Percentiles rank a stretch among this genome's conserved stretches.
These are phyloP conservation scores for Dactylellina drechsleri DNA, from an alignment of 2,329 filamentous ascomycete genomes.

Conservation along the genomic window DNA sequence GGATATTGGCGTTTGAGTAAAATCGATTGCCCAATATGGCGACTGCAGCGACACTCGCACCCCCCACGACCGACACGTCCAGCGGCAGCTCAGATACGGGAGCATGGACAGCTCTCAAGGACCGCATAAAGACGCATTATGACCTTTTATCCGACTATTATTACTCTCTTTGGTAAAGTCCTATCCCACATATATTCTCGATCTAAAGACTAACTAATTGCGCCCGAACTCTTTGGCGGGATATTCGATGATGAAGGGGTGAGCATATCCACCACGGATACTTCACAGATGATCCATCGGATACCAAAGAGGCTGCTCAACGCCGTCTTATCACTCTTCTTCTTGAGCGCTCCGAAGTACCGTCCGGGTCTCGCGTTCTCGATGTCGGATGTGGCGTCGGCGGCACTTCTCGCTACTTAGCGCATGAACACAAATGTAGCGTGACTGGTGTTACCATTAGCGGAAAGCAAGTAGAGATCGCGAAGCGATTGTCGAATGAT, in stretches of 20 bases:
- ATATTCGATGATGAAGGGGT: slow-evolving; percentile 64
- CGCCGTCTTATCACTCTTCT: slow-evolving; percentile 69
- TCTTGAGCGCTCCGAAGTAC: slow-evolving; percentile 64
- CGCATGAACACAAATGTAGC: slow-evolving; percentile 65
- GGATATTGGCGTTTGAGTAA: neutral
- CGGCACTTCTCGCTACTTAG: slow-evolving; percentile 70
- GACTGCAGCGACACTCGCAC: slow-evolving; percentile 18
- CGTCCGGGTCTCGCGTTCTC: slow-evolving; percentile 64
- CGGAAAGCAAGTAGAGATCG: slow-evolving; percentile 70
- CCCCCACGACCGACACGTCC: slow-evolving; percentile 2
- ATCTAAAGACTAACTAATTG: too few relatives aligned
- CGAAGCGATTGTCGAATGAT: slow-evolving; percentile 65
- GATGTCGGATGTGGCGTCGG: slow-evolving; percentile 72
- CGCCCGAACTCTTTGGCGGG: slow-evolving; percentile 4
- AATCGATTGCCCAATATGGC: slow-evolving; percentile 2
- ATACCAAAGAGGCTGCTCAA: slow-evolving; percentile 70
- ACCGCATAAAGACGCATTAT: slow-evolving; percentile 71
- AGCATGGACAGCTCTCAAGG: slow-evolving; percentile 64
- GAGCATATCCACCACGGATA: slow-evolving; percentile 74
- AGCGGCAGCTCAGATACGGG: slow-evolving; percentile 9
- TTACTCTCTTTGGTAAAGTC: slow-evolving; percentile 68
- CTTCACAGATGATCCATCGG: slow-evolving; percentile 65
- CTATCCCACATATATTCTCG: too few relatives aligned
- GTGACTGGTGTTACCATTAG: slow-evolving; percentile 73
- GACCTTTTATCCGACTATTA: slow-evolving; percentile 72